Conservation (phyloP, 73 alveolate species). For the Paramecium octaurelia region DNA sequence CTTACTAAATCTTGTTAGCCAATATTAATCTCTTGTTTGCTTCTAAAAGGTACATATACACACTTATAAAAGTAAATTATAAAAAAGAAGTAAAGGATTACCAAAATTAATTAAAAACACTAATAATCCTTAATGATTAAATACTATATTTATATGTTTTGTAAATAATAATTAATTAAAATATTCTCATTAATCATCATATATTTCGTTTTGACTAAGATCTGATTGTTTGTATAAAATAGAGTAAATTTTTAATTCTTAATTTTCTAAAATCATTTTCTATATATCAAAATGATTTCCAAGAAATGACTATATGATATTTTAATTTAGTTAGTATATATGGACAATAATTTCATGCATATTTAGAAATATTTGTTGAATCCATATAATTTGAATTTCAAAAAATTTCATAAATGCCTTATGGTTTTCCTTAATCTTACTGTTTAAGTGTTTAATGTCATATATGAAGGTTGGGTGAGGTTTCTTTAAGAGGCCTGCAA, state of each 20-base stretch:
- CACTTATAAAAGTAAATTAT: not conserved
- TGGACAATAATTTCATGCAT: not conserved
- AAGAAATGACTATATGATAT: too few species aligned
- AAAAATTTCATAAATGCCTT: too few species aligned
- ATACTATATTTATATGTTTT: not conserved
- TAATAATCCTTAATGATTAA: not conserved
- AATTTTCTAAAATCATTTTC: too few species aligned
- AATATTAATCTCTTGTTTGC: not conserved
- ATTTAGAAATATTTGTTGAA: too few species aligned
- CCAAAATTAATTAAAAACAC: not conserved
- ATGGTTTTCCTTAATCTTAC: too few species aligned
- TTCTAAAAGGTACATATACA: not conserved
- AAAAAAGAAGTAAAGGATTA: slow-evolving; percentile 29
- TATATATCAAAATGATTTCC: too few species aligned
- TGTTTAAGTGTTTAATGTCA: too few species aligned
- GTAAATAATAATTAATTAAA: not conserved
- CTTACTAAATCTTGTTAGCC: not conserved
- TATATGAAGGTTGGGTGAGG: too few species aligned
- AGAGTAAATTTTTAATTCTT: too few species aligned
- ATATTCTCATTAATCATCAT: not conserved
- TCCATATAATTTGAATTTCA: too few species aligned
- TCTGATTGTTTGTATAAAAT: not conserved
- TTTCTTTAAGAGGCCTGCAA: not conserved
- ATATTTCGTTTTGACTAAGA: not conserved
- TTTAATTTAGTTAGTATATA: too few species aligned